Base-by-base conservation (phyloP, 345 rosid species). In the Microthlaspi erraticum region DNA sequence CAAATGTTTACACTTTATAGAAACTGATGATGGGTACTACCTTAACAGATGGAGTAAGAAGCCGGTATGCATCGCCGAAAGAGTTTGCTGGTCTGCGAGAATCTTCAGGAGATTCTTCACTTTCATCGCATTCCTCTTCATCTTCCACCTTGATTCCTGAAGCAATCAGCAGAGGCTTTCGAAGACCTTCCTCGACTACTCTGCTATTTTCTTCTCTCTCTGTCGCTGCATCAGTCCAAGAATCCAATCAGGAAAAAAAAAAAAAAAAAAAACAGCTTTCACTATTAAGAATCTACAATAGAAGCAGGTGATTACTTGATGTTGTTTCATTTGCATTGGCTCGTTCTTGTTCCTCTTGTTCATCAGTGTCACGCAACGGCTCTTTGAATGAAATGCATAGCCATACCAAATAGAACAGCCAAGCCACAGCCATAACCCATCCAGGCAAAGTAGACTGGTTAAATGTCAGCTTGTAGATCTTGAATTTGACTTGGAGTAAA, bases 31-130 rank as follows among this genome's bases (percentile, higher is more conserved):
- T 6, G 36, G 11, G 3, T 23, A 26, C 29, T 70, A 91, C 99
- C 97, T 92, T 95, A 45, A 95, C 91, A 61, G 97, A 92, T 73
- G 99, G 96, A 26, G 99, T 95, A 77, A 95, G 93, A 56, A 95
- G 82, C 77, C 84, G 79, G 68, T 95, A 95, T 16, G 99, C 98
- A n/a, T 86, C 70, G 49, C 13, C 64, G 18, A 95, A 68, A 79
- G 99, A 92, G 41, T 74, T 85, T 50, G 88, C 97, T 4, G 99
- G 84, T 68, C 19, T 50, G 46, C 75, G 85, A 79, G 96, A 83
- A 55, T 85, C 91, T 57, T 84, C 84, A 0, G 72, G 23, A 77
- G 85, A 83, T 72, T 84, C 99, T 38, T 95, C 92, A 67, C 88
- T 87, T 54, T 77, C 90, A 64, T 85, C 90, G 20, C 43, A 65